Evolutionary conservation across 768 basidiomycete genomes (phyloP).

Genomic region (Amanita rimosa): DNA sequence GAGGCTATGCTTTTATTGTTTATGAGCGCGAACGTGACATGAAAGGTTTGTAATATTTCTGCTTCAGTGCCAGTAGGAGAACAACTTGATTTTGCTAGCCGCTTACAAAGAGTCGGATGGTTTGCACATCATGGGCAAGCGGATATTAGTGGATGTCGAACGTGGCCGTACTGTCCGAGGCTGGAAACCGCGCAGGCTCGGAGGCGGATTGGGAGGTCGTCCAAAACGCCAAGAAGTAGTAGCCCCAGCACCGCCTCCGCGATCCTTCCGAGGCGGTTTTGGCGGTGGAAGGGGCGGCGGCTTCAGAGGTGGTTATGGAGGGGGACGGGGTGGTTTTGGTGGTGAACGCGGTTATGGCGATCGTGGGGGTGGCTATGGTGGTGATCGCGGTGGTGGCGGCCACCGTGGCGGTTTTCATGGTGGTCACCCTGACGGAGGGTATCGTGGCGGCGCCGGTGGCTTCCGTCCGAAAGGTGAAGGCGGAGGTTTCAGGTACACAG

Average conservation of each 20-base stretch:
- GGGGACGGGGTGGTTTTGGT: constrained; percentile 28
- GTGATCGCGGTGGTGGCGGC: constrained; percentile 25
- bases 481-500: constrained; percentile 38
- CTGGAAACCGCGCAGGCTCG: constrained; percentile 94
- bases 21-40: constrained; percentile 98
- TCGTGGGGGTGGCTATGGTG: constrained; percentile 18
- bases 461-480: constrained; percentile 30
- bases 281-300: constrained; percentile 28
- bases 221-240: constrained; percentile 58
- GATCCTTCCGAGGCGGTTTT: constrained; percentile 35
- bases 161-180: constrained; percentile 95
- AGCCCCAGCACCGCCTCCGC: constrained; percentile 22
- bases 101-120: constrained; percentile 99
- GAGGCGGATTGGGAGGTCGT: constrained; percentile 98
- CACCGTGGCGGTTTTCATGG: constrained; percentile 31
- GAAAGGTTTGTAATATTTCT: constrained; percentile 61
- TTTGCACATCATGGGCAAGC: constrained; percentile 90
- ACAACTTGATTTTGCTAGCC: constrained; percentile 28
- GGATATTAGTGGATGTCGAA: constrained; percentile 96
- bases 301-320: constrained; percentile 23
- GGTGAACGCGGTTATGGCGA: constrained; percentile 32
- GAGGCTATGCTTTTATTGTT: constrained; percentile 95
- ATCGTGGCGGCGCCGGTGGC: constrained; percentile 24
- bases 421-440: constrained; percentile 25
- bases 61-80: constrained; percentile 8